phyloP scores from a whole-genome alignment of 2,329 filamentous ascomycete genomes.

The Penicillium sclerotigenum region DNA sequence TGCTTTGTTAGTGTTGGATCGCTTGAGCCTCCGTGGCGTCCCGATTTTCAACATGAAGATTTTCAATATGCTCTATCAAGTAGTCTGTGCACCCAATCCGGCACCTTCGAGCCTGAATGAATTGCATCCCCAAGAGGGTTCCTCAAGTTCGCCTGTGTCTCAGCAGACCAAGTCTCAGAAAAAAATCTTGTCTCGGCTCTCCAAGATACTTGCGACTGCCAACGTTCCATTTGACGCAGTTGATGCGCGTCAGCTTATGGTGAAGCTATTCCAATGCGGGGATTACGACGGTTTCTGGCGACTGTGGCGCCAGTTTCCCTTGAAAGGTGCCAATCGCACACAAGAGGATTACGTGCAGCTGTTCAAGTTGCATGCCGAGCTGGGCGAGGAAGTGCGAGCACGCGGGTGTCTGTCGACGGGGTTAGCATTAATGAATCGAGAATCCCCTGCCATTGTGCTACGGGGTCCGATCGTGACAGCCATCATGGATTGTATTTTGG shows the following conservation, averaged over 20 bases:
- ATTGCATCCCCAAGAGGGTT: constrained; percentile 36
- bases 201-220: constrained; percentile 30
- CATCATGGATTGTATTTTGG: constrained; percentile 54
- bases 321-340: constrained; percentile 50
- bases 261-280: constrained; percentile 37
- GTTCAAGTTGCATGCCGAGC: constrained; percentile 50
- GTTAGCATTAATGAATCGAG: constrained; percentile 58
- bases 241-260: constrained; percentile 32
- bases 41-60: constrained; percentile 47
- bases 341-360: constrained; percentile 55
- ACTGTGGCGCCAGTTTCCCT: constrained; percentile 56
- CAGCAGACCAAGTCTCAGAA: constrained; percentile 13
- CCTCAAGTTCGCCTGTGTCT: constrained; percentile 3
- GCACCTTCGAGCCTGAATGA: background rate
- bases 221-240: constrained; percentile 30
- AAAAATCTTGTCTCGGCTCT: constrained; percentile 23
- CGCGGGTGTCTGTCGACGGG: constrained; percentile 51
- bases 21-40: constrained; percentile 42
- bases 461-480: constrained; percentile 46
- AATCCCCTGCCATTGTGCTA: constrained; percentile 51
- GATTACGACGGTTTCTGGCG: constrained; percentile 61
- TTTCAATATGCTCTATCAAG: constrained; percentile 45
- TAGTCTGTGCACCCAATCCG: constrained; percentile 35
- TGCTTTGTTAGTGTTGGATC: constrained; percentile 43
- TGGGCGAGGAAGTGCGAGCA: constrained; percentile 45